phyloP scores from a whole-genome alignment of 2,329 filamentous ascomycete species.

The Ophiostoma populinum region DNA sequence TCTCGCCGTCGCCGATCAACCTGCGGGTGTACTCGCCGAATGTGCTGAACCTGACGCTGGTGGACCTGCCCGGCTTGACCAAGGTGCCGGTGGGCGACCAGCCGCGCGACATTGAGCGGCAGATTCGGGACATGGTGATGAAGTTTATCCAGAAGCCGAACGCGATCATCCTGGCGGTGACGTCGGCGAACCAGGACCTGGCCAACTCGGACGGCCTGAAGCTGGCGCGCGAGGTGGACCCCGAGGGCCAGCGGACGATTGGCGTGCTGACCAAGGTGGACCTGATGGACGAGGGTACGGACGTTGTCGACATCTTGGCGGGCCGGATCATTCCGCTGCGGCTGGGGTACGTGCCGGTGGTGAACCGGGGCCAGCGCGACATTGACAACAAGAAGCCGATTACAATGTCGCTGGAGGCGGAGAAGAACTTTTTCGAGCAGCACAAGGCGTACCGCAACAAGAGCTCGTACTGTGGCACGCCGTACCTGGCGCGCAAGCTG shows the following conservation, averaged over 20 bases:
- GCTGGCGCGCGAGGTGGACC: slow-evolving; percentile 89
- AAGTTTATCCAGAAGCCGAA: slow-evolving; percentile 99
- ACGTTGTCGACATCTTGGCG: slow-evolving; percentile 91
- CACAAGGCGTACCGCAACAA: slow-evolving; percentile 98
- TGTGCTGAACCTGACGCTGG: slow-evolving; percentile 87
- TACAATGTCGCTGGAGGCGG: slow-evolving; percentile 73
- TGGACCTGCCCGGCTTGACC: slow-evolving; percentile 88
- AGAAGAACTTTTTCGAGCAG: slow-evolving; percentile 95
- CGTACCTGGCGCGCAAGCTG: slow-evolving; percentile 88
- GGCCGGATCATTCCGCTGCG: slow-evolving; percentile 92
- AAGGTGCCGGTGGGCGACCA: slow-evolving; percentile 98
- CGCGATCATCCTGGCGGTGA: slow-evolving; percentile 92
- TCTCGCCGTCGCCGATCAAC: slow-evolving; percentile 94
- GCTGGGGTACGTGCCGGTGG: slow-evolving; percentile 84
- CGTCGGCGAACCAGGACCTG: slow-evolving; percentile 91
- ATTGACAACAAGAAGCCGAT: slow-evolving; percentile 98
- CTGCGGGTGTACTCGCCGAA: slow-evolving; percentile 96
- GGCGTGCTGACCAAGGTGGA: slow-evolving; percentile 93
- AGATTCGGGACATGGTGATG: slow-evolving; percentile 87
- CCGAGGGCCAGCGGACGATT: slow-evolving; percentile 84
- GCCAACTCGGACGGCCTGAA: slow-evolving; percentile 97
- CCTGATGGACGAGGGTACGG: slow-evolving; percentile 96
- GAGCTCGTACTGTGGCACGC: slow-evolving; percentile 94
- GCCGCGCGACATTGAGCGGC: slow-evolving; percentile 94
- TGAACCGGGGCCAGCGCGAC: slow-evolving; percentile 93